These are phyloP conservation scores for Moniliella sp. DNA, from an alignment of 1,284 basidiomycete species.

Conservation along the genomic window DNA sequence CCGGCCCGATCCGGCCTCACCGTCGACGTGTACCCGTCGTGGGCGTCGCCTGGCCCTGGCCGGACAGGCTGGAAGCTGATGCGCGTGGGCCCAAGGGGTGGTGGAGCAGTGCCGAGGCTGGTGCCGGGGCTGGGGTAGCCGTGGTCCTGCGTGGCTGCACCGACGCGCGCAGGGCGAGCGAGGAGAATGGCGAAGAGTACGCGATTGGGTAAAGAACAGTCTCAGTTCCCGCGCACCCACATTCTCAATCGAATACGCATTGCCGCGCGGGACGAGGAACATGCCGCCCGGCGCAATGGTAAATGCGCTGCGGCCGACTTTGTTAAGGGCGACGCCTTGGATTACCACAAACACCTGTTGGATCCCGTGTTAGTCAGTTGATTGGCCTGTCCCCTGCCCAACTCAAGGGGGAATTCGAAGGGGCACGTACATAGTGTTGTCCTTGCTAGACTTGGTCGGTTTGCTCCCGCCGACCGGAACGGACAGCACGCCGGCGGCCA, in stretches of 20 bases:
- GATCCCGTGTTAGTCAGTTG: too few relatives aligned
- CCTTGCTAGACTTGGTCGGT: constrained; percentile 66
- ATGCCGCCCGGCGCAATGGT: constrained; percentile 59
- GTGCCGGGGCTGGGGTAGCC: too few relatives aligned
- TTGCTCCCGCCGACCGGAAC: constrained; percentile 60
- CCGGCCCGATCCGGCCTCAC: too few relatives aligned
- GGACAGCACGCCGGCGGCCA: constrained; percentile 66
- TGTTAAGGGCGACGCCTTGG: constrained; percentile 59
- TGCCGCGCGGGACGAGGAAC: constrained; percentile 78
- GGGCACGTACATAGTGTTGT: constrained; percentile 66
- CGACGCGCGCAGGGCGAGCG: neutral
- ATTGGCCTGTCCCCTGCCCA: neutral
- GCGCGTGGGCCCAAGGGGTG: too few relatives aligned
- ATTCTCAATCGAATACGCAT: constrained; percentile 72
- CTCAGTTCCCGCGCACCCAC: constrained; percentile 55
- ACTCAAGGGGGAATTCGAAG: neutral
- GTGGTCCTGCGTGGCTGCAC: too few relatives aligned
- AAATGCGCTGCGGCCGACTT: constrained; percentile 56
- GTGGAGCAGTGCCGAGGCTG: too few relatives aligned
- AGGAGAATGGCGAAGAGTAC: constrained; percentile 36
- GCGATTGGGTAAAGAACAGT: constrained; percentile 79
- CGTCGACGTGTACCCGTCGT: too few relatives aligned
- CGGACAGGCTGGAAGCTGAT: too few relatives aligned
- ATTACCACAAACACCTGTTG: constrained; percentile 17
- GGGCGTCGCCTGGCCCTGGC: too few relatives aligned